A percentile compares a stretch with the other conserved stretches of the same genome.
Evolutionary conservation across 306 rosid genomes (phyloP).

Genomic region (Inga oerstediana): DNA sequence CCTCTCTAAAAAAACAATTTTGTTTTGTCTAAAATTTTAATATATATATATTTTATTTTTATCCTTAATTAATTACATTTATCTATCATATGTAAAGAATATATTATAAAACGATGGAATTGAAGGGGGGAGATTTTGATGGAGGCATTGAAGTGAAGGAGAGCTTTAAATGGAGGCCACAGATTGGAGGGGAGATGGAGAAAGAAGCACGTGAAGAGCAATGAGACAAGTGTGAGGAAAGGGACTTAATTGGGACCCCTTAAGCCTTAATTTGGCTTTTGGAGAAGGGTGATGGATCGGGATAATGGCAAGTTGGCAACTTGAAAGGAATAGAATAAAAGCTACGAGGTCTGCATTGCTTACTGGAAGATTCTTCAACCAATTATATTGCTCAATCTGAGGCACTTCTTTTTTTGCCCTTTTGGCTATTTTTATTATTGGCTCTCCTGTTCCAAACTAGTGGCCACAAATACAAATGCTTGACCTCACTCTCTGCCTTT

Average conservation of each 20-base stretch:
- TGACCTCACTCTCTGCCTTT: neutral
- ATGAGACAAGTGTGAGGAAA: constrained; percentile 44
- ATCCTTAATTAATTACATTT: too few relatives aligned
- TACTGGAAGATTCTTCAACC: neutral
- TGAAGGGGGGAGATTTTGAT: neutral
- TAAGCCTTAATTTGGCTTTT: neutral
- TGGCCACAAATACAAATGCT: neutral
- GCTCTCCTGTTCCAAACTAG: neutral
- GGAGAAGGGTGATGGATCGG: constrained; percentile 7
- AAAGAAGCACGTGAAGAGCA: constrained; percentile 44
- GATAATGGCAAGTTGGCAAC: constrained; percentile 58
- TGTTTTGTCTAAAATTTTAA: too few relatives aligned
- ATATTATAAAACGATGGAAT: too few relatives aligned
- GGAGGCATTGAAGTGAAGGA: neutral
- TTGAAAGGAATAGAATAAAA: constrained; percentile 24
- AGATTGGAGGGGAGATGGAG: neutral
- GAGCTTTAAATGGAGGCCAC: constrained; percentile 31
- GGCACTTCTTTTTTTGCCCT: neutral
- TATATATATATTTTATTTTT: too few relatives aligned
- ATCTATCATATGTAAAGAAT: too few relatives aligned
- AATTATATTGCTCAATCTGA: neutral
- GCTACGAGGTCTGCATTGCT: neutral
- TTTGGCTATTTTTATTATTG: neutral
- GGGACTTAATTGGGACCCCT: constrained; percentile 24
- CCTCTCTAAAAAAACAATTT: too few relatives aligned